Percentiles rank a stretch among this genome's conserved stretches.
Conservation (phyloP, 2,329 filamentous ascomycete species). For the Sphaceloma murrayae region DNA sequence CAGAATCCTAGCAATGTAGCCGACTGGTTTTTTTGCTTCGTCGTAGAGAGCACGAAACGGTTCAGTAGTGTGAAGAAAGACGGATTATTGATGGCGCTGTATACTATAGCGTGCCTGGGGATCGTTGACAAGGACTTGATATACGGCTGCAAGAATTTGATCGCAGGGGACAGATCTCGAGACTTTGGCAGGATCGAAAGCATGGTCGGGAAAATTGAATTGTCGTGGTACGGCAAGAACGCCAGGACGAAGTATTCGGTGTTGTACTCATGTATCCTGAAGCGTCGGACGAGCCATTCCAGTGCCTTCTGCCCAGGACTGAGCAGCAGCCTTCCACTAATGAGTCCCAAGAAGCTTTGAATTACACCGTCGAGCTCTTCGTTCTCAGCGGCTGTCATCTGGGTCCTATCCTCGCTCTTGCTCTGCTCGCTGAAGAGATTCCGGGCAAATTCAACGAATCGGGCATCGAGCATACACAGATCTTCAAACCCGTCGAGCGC, state of each 20-base stretch:
- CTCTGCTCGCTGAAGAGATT: slow-evolving; percentile 92
- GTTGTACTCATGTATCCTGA: slow-evolving; percentile 90
- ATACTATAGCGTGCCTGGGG: slow-evolving; percentile 71
- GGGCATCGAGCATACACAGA: slow-evolving; percentile 72
- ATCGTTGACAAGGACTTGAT: slow-evolving; percentile 65
- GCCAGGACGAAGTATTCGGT: slow-evolving; percentile 67
- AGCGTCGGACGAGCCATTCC: slow-evolving; percentile 89
- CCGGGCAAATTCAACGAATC: slow-evolving; percentile 63
- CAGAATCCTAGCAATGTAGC: slow-evolving; percentile 77
- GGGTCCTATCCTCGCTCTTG: slow-evolving; percentile 73
- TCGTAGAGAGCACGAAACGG: slow-evolving; percentile 64
- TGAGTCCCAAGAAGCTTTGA: slow-evolving; percentile 72
- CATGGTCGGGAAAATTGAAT: slow-evolving; percentile 73
- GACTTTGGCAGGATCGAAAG: slow-evolving; percentile 75
- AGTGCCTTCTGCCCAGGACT: slow-evolving; percentile 83
- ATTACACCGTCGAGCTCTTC: slow-evolving; percentile 66
- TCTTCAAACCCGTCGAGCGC: slow-evolving; percentile 87
- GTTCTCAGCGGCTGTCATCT: slow-evolving; percentile 76
- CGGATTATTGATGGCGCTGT: slow-evolving; percentile 69
- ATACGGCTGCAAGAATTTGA: slow-evolving; percentile 81
- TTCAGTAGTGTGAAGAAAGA: slow-evolving; percentile 70
- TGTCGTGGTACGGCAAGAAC: slow-evolving; percentile 86
- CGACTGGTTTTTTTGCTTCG: slow-evolving; percentile 62
- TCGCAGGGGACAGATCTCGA: slow-evolving; percentile 53
- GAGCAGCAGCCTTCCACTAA: slow-evolving; percentile 65